Evolutionary conservation across 768 basidiomycete species (phyloP), one percentile per base, ranked within the genome.

Genomic region (Tephrocybe sp.): DNA sequence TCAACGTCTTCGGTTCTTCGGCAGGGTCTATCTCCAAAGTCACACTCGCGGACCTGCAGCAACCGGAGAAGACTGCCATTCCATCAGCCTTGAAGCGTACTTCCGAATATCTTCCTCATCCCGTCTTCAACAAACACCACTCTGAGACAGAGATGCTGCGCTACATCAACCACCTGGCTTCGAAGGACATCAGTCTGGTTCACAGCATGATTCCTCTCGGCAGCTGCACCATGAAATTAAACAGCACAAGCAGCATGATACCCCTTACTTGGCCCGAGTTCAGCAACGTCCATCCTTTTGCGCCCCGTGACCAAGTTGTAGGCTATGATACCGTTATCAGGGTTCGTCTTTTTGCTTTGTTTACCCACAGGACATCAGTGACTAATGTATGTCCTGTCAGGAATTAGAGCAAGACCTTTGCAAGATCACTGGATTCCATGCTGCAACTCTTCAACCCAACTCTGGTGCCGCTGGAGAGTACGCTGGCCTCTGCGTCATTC

Each of bases 71-170:
- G 10, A 61, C 74, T n/a, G 68, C 73, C 10, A 77, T 93, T 44
- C 85, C 87, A n/a, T 53, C 73, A 9, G 56, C 62, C 25, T 73
- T 89, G 45, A 74, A 66, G 41, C 85, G 86, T 37, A 83, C 76
- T 2, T 88, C 89, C 2, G 70, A 80, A 36, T 90, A 84, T 70
- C 78, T 99, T 10, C 79, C 83, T 0, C 91, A 99, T 66, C 81
- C 90, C 1, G 92, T 97, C 33, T 99, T 96, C 76, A 98, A 98
- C 76, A 84, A 87, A 49, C 89, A 98, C 63, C 96, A 98, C 66
- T 96, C 94, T 4, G 97, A 99, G 75, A 99, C 97, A 0, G 94
- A 98, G 72, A 94, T 99, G 90, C 76, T 99, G 28, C 93, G 97
- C 32, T 97, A 98, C 70, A 91, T 98, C 63, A 84, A 92, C 71